Evolutionary conservation across 2,329 filamentous ascomycete species (phyloP), one percentile per base, ranked within the genome.

Genomic region (Aspergillus alliaceus): DNA sequence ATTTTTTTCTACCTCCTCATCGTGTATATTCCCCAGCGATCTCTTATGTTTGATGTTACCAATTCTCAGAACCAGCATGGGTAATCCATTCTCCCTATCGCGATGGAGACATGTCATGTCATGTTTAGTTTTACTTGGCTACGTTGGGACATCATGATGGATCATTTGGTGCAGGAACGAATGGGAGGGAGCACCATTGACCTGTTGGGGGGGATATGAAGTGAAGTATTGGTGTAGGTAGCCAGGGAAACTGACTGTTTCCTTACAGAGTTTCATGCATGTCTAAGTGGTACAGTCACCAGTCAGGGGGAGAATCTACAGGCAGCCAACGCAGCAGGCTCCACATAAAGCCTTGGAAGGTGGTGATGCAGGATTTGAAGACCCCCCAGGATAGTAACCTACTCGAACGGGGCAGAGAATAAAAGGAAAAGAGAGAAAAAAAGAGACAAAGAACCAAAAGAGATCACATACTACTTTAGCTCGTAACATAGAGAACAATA

Each of bases 1-100:
- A 22, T 8, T 29, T 27, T 46, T 52, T 6, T n/a, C n/a, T 42
- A 47, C 44, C 27, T 39, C 22, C 20, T 18, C 20, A 40, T 48
- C n/a, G 51, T 56, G 25, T 54, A 46, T 56, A 40, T 42, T 46
- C 35, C 48, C 47, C 44, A 48, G 44, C 44, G 44, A 48, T 48
- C 27, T 48, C 44, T n/a, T 25, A 47, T 47, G 8, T 47, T 47
- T 20, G 31, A 29, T 47, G 15, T 47, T 48, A 32, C 27, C 44
- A 48, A 48, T 48, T 48, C n/a, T 32, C n/a, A 31, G 27, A 27
- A 48, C 18, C 6, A 31, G 11, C n/a, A 15, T 56, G 34, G 35
- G 12, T 11, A 52, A 47, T 18, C 20, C 46, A 6, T 29, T 44
- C 9, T 44, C 18, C 29, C n/a, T 22, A 8, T 31, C 32, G 18